phyloP scores from a whole-genome alignment of 2,329 filamentous ascomycete species.

The Cyphellophora europaea region DNA sequence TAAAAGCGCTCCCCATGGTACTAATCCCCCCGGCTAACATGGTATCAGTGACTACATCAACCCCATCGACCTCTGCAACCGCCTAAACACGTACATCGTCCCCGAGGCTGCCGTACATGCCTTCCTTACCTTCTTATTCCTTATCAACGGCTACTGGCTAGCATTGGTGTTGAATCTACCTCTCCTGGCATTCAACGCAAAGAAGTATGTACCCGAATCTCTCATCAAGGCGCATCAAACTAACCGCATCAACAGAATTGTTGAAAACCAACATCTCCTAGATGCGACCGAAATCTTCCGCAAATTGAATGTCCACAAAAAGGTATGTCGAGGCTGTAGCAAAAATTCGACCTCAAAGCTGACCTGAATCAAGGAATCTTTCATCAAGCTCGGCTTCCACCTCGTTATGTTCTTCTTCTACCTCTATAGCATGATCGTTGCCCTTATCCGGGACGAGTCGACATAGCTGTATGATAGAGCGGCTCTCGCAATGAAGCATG shows the following conservation, averaged over 20 bases:
- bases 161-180: constrained; percentile 87
- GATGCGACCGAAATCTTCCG: constrained; percentile 99
- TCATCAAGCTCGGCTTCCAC: constrained; percentile 98
- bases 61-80: constrained; percentile 99
- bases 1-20: constrained; percentile 39
- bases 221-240: too few species aligned
- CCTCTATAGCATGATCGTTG: constrained; percentile 97
- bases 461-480: constrained; percentile 50
- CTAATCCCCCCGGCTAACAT: constrained; percentile 4
- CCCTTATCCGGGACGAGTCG: constrained; percentile 89
- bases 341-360: constrained; percentile 2
- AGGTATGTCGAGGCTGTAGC: constrained; percentile 47
- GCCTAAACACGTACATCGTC: constrained; percentile 98
- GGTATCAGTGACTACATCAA: constrained; percentile 89
- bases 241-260: constrained; percentile 56
- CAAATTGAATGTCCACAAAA: constrained; percentile 98
- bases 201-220: constrained; percentile 91
- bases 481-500: constrained; percentile 30
- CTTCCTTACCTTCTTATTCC: constrained; percentile 88
- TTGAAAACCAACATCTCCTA: constrained; percentile 92
- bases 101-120: constrained; percentile 96
- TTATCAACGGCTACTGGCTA: constrained; percentile 98
- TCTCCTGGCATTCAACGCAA: constrained; percentile 84
- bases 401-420: constrained; percentile 99
- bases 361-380: constrained; percentile 71